Evolutionary conservation across 768 basidiomycete genomes (phyloP).

Genomic region (button mushroom (Agaricus bisporus)): DNA sequence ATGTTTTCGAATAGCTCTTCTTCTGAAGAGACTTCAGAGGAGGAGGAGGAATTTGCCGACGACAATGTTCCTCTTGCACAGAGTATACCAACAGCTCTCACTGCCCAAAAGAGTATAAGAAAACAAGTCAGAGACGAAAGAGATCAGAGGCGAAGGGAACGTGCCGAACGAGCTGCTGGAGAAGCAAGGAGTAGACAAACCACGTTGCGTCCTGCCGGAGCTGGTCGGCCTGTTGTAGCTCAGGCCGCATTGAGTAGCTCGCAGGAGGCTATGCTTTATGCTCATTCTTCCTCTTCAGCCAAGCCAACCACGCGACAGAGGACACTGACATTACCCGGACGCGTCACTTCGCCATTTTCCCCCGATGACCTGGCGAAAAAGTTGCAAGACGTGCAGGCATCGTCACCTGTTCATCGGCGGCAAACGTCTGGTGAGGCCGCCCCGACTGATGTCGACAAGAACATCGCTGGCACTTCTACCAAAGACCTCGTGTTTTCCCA

Average conservation of each 20-base stretch:
- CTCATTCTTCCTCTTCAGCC: constrained; percentile 12
- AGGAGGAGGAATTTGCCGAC: constrained; percentile 23
- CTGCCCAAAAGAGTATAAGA: constrained; percentile 77
- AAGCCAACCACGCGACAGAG: constrained; percentile 28
- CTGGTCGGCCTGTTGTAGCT: constrained; percentile 8
- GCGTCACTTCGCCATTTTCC: constrained; percentile 31
- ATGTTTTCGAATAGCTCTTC: constrained; percentile 15
- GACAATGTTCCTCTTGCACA: constrained; percentile 85
- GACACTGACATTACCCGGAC: constrained; percentile 38
- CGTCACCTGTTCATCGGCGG: constrained; percentile 14
- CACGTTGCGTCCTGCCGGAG: constrained; percentile 31
- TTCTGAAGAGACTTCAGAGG: constrained; percentile 32
- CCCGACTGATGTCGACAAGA: too few relatives aligned
- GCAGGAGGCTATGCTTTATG: constrained; percentile 32
- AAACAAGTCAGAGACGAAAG: constrained; percentile 65
- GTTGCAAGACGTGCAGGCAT: constrained; percentile 44
- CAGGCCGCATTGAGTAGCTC: constrained; percentile 23
- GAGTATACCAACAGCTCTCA: constrained; percentile 76
- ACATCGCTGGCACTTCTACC: neutral
- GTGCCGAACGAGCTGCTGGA: constrained; percentile 25
- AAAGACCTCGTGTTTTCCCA: neutral
- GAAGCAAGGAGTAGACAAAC: constrained; percentile 22
- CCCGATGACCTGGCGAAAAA: constrained; percentile 55
- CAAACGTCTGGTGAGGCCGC: constrained; percentile 16
- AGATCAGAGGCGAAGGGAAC: constrained; percentile 47